These are phyloP conservation scores for Holtermanniella nyarrowii DNA, from an alignment of 768 basidiomycete species.

Conservation along the genomic window DNA sequence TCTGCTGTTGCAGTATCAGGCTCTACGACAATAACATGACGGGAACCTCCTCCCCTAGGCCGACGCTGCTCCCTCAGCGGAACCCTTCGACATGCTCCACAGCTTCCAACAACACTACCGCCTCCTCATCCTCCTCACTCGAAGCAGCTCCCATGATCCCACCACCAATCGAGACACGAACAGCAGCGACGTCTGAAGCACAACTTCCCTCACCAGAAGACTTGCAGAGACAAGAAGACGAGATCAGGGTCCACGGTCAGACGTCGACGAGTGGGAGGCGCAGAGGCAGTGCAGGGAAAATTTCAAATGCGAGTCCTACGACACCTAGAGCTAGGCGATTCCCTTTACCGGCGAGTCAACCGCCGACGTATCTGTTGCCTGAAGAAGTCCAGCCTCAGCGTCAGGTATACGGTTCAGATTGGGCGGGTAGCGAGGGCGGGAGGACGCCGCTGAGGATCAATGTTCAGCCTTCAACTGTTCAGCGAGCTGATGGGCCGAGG, in stretches of 20 bases:
- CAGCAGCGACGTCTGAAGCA: constrained; percentile 23
- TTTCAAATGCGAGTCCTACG: constrained; percentile 5
- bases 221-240: not conserved
- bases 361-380: not conserved
- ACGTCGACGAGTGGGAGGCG: constrained; percentile 6
- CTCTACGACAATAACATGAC: too few relatives aligned
- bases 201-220: not conserved
- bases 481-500: constrained; percentile 8
- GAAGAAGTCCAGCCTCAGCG: not conserved
- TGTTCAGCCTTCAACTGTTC: constrained; percentile 3
- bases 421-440: constrained; percentile 5
- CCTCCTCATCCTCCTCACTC: constrained; percentile 29
- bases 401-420: constrained; percentile 8
- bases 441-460: not conserved
- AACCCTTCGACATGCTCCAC: constrained; percentile 34
- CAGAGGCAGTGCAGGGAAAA: constrained; percentile 6
- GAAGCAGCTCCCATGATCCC: constrained; percentile 39
- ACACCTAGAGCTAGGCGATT: constrained; percentile 8
- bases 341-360: constrained; percentile 2
- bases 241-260: constrained; percentile 1
- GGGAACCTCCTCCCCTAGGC: too few relatives aligned
- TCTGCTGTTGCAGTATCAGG: too few relatives aligned
- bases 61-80: too few relatives aligned
- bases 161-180: constrained; percentile 31
- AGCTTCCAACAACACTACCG: constrained; percentile 22